Evolutionary conservation across 192 early-diverging fungal species (phyloP), one percentile per base, ranked within the genome.

Genomic region (Coemansia sp.): DNA sequence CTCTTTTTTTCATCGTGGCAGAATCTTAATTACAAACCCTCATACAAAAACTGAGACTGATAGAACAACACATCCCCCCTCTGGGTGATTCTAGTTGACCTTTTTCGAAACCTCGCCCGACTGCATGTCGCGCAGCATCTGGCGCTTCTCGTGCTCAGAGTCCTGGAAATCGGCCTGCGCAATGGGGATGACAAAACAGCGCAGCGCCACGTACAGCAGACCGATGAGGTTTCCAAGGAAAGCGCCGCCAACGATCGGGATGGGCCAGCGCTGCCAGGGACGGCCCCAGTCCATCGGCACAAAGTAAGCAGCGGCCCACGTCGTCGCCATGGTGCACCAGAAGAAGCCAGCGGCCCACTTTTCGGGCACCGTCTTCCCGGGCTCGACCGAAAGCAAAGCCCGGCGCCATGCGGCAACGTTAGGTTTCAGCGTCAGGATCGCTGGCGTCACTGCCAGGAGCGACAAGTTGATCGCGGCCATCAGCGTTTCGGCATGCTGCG

Each of bases 241-340:
- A 4, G 79, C 79, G 34, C 79, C 79, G 22, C 64, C 62, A 19
- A 82, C 65, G 9, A 70, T 70, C 0, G 79, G 79, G 42, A 82
- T 76, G 5, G 79, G 79, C 79, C 79, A 82, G 32, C 53, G 45
- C 55, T 82, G 79, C 79, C 79, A 82, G 4, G 70, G 74, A 8
- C 79, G 74, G 22, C 70, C 79, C 79, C 79, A 82, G 63, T 82
- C 79, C 75, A 82, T 62, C 29, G 79, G 79, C 13, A 82, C 59
- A 63, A 76, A 76, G 63, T 76, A 76, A 0, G 79, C 79, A 0
- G 62, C 20, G 10, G 63, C 41, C 79, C 79, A 82, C 25, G 65
- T 58, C 1, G 60, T 46, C 1, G 38, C 52, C 43, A 76, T 70
- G 3, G 79, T 74, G 54, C 61, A 64, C 79, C 79, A 82, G 32